Conservation (phyloP, 495 filamentous ascomycete genomes). For the Sordaria brevicollis region DNA sequence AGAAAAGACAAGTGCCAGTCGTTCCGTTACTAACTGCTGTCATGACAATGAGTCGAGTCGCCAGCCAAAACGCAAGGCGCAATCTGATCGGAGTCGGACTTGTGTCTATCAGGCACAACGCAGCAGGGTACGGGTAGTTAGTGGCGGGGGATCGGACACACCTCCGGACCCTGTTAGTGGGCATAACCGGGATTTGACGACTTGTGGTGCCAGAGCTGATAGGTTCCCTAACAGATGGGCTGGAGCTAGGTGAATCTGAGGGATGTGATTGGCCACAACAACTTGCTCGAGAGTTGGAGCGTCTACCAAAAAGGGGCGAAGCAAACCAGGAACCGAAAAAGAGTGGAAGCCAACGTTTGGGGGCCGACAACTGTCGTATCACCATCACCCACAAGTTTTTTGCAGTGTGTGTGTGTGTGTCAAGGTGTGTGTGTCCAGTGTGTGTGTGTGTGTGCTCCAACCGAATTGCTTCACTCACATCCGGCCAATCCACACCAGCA, state of each 20-base stretch:
- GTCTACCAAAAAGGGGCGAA: not conserved
- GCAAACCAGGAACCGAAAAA: not conserved
- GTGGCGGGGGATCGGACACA: not conserved
- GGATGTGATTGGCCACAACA: not conserved
- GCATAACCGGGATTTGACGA: not conserved
- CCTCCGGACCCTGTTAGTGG: not conserved
- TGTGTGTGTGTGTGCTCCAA: not conserved
- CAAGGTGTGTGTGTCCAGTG: no score
- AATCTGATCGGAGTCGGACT: no score
- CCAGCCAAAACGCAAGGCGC: not conserved
- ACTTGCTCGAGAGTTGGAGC: not conserved
- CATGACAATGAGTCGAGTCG: no score
- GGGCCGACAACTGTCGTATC: no score
- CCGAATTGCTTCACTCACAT: not conserved
- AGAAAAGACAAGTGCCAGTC: no score
- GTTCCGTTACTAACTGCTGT: no score
- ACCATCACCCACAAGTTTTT: not conserved
- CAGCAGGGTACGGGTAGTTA: not conserved
- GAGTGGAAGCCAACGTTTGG: not conserved
- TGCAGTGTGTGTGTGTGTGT: no score
- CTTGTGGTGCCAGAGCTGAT: not conserved
- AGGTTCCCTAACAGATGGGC: not conserved
- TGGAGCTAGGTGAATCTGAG: not conserved
- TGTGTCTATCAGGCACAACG: no score
- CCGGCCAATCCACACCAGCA: not conserved